These are phyloP conservation scores for Vigna mungo DNA, from an alignment of 306 rosid genomes.

Conservation along the genomic window DNA sequence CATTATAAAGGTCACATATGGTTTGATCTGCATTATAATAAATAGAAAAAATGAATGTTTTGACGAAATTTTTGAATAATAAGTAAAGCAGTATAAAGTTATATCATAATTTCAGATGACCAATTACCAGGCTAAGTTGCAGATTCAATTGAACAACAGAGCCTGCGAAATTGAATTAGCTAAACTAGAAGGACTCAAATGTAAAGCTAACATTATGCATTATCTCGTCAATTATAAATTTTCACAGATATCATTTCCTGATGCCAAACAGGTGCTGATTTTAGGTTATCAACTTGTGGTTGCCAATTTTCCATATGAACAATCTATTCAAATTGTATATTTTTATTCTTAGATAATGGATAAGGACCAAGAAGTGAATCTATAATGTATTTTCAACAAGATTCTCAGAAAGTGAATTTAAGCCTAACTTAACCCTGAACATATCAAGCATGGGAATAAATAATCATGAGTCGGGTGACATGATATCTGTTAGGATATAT, in stretches of 20 bases:
- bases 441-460: no score
- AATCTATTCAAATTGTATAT: conserved; percentile 29
- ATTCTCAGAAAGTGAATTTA: neutral
- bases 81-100: neutral
- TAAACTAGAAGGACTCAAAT: conserved; percentile 23
- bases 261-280: conserved; percentile 29
- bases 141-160: conserved; percentile 27
- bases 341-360: conserved; percentile 27
- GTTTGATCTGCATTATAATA: conserved; percentile 74
- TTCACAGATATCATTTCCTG: neutral
- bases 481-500: no score
- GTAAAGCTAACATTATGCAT: conserved; percentile 12
- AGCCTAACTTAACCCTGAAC: no score
- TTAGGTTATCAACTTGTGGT: neutral
- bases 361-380: conserved; percentile 18
- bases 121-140: conserved; percentile 22
- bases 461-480: no score
- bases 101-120: conserved; percentile 37
- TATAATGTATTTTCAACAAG: neutral
- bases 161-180: conserved; percentile 26
- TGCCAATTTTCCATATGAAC: conserved; percentile 4
- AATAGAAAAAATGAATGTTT: conserved; percentile 37
- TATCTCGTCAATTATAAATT: conserved; percentile 32
- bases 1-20: conserved; percentile 65
- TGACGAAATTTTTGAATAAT: conserved; percentile 12